Evolutionary conservation across 805 yeast genomes (phyloP).

Genomic region (Candida anglica): DNA sequence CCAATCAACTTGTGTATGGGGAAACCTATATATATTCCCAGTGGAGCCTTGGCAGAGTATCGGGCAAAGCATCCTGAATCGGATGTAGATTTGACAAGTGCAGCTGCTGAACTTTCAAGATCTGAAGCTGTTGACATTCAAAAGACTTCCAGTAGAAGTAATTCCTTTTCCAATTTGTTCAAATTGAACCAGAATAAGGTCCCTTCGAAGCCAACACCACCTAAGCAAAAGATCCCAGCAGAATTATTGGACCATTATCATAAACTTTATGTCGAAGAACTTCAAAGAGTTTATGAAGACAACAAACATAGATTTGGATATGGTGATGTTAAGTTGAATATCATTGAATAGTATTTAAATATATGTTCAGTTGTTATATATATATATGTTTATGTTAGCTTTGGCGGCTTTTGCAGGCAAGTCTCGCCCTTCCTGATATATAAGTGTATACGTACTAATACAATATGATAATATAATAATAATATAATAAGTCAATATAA

Average conservation of each 20-base stretch:
- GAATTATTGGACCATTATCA: slow-evolving; percentile 66
- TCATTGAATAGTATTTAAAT: slow-evolving; percentile 31
- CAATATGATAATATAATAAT: too few relatives aligned
- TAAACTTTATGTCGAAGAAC: slow-evolving; percentile 58
- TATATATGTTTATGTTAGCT: not conserved
- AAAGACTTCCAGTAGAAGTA: slow-evolving; percentile 1
- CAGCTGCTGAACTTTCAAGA: not conserved
- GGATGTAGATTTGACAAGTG: slow-evolving; percentile 8
- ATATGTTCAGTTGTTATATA: not conserved
- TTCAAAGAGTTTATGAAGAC: slow-evolving; percentile 60
- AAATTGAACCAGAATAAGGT: slow-evolving; percentile 11
- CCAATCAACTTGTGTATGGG: slow-evolving; percentile 78
- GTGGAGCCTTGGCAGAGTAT: slow-evolving; percentile 28
- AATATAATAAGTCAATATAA: not conserved
- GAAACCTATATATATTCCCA: slow-evolving; percentile 57
- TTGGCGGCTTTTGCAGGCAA: too few relatives aligned
- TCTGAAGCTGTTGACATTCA: not conserved
- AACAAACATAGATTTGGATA: slow-evolving; percentile 55
- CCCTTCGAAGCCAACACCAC: slow-evolving; percentile 3
- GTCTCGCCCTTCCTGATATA: too few relatives aligned
- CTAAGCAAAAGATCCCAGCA: slow-evolving; percentile 25
- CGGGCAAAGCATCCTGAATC: slow-evolving; percentile 26
- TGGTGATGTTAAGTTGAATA: slow-evolving; percentile 44
- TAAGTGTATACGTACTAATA: not conserved
- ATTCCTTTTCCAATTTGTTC: slow-evolving; percentile 28